Percentiles rank a stretch among this genome's conserved stretches.
These are phyloP conservation scores for Aspergillus conjunctus DNA, from an alignment of 495 filamentous ascomycete species.

Conservation along the genomic window DNA sequence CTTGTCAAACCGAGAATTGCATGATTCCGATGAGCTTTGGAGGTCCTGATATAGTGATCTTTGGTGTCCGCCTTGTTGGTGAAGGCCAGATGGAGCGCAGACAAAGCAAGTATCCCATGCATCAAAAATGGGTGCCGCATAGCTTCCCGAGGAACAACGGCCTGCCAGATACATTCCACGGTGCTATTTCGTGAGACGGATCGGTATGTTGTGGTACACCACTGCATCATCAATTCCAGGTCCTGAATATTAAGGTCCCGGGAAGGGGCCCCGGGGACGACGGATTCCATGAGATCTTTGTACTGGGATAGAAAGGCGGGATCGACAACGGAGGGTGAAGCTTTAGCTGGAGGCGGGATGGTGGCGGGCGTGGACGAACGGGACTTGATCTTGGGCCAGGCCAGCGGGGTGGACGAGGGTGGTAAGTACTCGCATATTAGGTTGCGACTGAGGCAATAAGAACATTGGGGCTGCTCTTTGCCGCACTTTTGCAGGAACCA, in stretches of 20 bases:
- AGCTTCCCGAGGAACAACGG: constrained; percentile 45
- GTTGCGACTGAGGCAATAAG: constrained; percentile 39
- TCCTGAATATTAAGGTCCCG: constrained; percentile 34
- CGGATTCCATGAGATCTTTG: constrained; percentile 17
- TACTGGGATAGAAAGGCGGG: constrained; percentile 15
- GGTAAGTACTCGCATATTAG: constrained; percentile 36
- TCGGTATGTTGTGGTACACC: constrained; percentile 47
- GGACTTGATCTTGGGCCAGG: constrained; percentile 30
- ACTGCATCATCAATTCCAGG: constrained; percentile 51
- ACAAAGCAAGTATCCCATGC: constrained; percentile 53
- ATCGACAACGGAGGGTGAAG: constrained; percentile 16
- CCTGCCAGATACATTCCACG: constrained; percentile 49
- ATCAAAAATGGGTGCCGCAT: constrained; percentile 48
- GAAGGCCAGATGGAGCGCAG: constrained; percentile 48
- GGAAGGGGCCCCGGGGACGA: constrained; percentile 4
- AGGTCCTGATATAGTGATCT: constrained; percentile 33
- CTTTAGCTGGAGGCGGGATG: constrained; percentile 14
- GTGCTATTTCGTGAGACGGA: constrained; percentile 36
- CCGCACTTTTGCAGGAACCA: constrained; percentile 21
- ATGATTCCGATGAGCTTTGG: constrained; percentile 41
- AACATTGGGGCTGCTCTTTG: constrained; percentile 26
- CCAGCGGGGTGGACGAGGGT: constrained; percentile 28
- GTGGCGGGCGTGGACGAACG: constrained; percentile 25
- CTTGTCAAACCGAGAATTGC: constrained; percentile 39
- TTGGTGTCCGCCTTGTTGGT: constrained; percentile 17